phyloP scores from a whole-genome alignment of 2,329 filamentous ascomycete genomes.

The Ceratocystis ficicola region DNA sequence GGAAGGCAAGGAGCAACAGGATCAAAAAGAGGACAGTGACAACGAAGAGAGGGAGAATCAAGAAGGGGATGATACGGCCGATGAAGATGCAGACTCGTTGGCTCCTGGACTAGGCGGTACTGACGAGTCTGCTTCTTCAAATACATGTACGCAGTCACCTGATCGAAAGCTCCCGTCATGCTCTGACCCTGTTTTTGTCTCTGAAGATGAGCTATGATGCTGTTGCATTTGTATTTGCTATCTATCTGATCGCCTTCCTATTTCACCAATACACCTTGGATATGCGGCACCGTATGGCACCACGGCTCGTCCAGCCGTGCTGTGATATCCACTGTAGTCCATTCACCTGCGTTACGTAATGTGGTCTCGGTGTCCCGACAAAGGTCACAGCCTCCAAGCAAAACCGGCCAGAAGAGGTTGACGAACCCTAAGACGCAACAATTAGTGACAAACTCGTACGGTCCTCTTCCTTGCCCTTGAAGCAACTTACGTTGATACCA shows the following conservation, averaged over 20 bases:
- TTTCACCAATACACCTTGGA: conserved; percentile 43
- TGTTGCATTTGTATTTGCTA: neutral
- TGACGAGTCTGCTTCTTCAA: neutral
- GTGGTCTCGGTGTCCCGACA: conserved; percentile 37
- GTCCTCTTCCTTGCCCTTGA: no score
- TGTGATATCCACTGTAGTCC: conserved; percentile 39
- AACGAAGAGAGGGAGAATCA: neutral
- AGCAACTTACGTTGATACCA: conserved; percentile 40
- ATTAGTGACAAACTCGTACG: neutral
- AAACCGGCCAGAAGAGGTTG: conserved; percentile 41
- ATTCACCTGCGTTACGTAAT: conserved; percentile 39
- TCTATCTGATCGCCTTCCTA: conserved; percentile 25
- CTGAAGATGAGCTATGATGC: conserved; percentile 31
- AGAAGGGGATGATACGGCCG: neutral
- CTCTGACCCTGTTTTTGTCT: conserved; percentile 30
- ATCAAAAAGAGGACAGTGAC: neutral
- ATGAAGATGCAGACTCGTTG: conserved; percentile 22
- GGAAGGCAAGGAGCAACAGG: conserved; percentile 11
- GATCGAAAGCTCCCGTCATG: neutral
- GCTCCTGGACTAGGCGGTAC: neutral
- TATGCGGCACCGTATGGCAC: conserved; percentile 37
- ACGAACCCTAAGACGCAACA: conserved; percentile 32
- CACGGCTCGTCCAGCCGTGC: conserved; percentile 33
- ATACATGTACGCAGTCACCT: neutral
- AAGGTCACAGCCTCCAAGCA: conserved; percentile 42